Evolutionary conservation across 192 early-diverging fungal genomes (phyloP).

Genomic region (Coemansia sp.): DNA sequence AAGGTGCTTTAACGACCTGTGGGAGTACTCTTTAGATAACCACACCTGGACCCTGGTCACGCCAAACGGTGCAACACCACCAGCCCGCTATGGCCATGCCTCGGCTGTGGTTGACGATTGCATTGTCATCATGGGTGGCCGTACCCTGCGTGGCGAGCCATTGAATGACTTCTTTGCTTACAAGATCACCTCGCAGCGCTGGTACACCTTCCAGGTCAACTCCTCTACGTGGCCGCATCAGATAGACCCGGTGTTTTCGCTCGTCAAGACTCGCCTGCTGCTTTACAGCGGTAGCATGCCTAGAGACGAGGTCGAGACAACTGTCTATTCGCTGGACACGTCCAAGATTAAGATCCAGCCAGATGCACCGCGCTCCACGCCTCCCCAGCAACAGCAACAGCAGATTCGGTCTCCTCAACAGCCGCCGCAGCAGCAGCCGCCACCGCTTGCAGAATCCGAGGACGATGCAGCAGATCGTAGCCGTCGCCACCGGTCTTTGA

Average conservation of each 20-base stretch:
- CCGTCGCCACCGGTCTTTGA: constrained; percentile 30
- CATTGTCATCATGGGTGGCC: constrained; percentile 52
- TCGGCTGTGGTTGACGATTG: constrained; percentile 51
- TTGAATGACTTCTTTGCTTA: constrained; percentile 51
- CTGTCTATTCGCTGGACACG: constrained; percentile 45
- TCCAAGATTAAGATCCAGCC: constrained; percentile 53
- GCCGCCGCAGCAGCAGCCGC: constrained; percentile 2
- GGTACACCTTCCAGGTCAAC: constrained; percentile 53
- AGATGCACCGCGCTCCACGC: constrained; percentile 17
- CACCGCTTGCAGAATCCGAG: background rate
- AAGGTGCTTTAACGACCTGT: constrained; percentile 52
- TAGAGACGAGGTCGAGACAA: constrained; percentile 14
- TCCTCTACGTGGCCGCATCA: constrained; percentile 47
- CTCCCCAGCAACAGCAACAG: constrained; percentile 5
- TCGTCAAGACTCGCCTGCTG: constrained; percentile 44
- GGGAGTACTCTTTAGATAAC: constrained; percentile 33
- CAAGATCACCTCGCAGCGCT: constrained; percentile 48
- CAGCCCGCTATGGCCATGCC: constrained; percentile 45
- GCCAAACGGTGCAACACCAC: constrained; percentile 46
- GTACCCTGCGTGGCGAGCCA: constrained; percentile 28
- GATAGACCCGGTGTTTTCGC: constrained; percentile 44
- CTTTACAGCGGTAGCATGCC: constrained; percentile 45
- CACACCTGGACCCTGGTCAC: constrained; percentile 33
- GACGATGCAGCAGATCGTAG: constrained; percentile 11
- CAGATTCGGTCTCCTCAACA: background rate